These are phyloP conservation scores for Neurospora crassa DNA, from an alignment of 2,329 filamentous ascomycete genomes.

Conservation along the genomic window DNA sequence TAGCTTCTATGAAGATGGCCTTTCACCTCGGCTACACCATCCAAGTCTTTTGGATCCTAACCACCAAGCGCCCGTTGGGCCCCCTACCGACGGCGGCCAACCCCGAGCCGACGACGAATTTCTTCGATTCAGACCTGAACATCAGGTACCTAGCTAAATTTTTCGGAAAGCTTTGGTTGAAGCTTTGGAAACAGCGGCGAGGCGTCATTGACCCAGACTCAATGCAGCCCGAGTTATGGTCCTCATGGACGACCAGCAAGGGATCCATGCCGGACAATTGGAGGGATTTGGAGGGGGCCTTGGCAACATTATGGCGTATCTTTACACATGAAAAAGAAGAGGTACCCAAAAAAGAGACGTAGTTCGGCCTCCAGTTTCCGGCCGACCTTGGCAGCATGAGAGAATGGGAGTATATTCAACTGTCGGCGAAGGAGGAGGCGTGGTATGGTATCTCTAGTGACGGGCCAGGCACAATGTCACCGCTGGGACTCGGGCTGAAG, in stretches of 20 bases:
- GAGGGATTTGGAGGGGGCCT: background rate
- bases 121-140: background rate
- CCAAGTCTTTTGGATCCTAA: background rate
- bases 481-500: background rate
- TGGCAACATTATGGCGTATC: background rate
- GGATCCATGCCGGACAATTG: background rate
- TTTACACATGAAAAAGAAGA: background rate
- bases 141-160: background rate
- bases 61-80: background rate
- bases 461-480: background rate
- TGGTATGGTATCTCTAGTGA: background rate
- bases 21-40: background rate
- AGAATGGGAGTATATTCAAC: background rate
- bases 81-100: background rate
- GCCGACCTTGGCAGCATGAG: background rate
- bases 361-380: background rate
- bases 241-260: background rate
- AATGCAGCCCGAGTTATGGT: background rate
- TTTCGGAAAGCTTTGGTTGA: background rate
- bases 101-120: background rate
- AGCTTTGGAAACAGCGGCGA: background rate
- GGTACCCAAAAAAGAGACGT: too few relatives aligned
- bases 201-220: background rate
- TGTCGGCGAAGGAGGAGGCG: background rate
- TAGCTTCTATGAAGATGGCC: background rate